Evolutionary conservation across 2,329 filamentous ascomycete species (phyloP), one percentile per base, ranked within the genome.

Genomic region (Nemania abortiva): DNA sequence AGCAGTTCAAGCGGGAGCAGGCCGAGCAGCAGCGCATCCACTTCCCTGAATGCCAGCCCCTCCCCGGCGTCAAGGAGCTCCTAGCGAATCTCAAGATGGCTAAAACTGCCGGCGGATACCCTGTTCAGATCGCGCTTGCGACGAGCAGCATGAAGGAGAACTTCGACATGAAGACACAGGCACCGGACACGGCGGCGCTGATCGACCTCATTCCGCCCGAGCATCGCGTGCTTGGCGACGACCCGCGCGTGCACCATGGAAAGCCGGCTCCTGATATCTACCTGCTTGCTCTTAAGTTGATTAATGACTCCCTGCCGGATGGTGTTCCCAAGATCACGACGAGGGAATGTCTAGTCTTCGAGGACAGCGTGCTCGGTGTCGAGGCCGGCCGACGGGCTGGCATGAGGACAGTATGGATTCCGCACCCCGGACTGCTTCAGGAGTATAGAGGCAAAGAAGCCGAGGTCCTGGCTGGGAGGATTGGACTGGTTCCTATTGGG

Each of bases 221-320:
- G 3, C 84, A 89, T 66, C 82, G 84, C 7, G 85, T 93, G 0
- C 78, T 91, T 1, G 91, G 91, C 1, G 91, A 93, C 73, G 91
- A 93, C 73, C 80, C 84, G 1, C 82, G 91, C 18, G 89, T 93
- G 68, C 83, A 84, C 0, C 79, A 89, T 27, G 91, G 91, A 1
- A 94, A 94, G 77, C 91, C 91, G 0, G 85, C 90, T 9, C 91
- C 91, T 2, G 91, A 94, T 77, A 93, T 93, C 62, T 94, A 92
- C 75, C 79, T 92, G 9, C 79, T 93, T 0, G 91, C 91, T 0
- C 79, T 94, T 54, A 83, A 89, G 75, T 87, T 84, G 0, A 85
- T 93, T 66, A 93, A 93, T 77, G 82, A 82, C 24, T 81, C 84
- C 2, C 75, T 90, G 15, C 79, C 82, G 2, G 82, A 83, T 49